Evolutionary conservation across 176 grass and related monocot genomes (phyloP), one percentile per base, ranked within the genome.

Genomic region (Triticum monococcum): DNA sequence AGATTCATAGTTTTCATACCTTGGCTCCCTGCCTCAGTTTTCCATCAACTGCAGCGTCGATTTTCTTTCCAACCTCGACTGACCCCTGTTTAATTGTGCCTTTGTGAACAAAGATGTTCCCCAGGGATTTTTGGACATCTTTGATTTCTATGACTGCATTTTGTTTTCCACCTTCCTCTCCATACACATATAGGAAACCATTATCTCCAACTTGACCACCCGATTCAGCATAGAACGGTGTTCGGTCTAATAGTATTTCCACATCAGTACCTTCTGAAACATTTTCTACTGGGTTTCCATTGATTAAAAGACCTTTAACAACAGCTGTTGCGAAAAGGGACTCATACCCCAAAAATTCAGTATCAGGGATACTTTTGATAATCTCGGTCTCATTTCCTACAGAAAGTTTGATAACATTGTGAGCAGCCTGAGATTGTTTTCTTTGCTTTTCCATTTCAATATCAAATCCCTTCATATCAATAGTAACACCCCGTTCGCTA

Each of bases 361-460:
- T 98, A 84, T 95, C 88, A 4, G 86, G 84, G 63, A 98, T 90
- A 79, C 88, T 92, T 71, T 95, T 85, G 56, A 91, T 60, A 85
- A 98, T 85, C 76, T 98, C 93, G 0, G 80, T 90, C 35, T 94
- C 96, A 84, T 95, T 98, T 85, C 90, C 91, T 77, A 95, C 91
- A 36, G 90, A 94, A 75, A 98, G 90, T 77, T 95, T 98, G 33
- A 98, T 88, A 69, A 91, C 86, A 72, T 86, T 98, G 32, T 95
- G 96, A 89, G 96, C 93, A 79, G 93, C 91, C 83, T 95, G 91
- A 78, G 96, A 98, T 85, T 92, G 93, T 84, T 88, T 93, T 71
- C 96, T 92, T 89, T 98, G 96, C 64, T 89, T 98, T 82, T 95
- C 86, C 96, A 98, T 98, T 95, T 98, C 96, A 79, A 89, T 85